Base-by-base conservation (phyloP, 768 basidiomycete species). In the Trametes villosa region DNA sequence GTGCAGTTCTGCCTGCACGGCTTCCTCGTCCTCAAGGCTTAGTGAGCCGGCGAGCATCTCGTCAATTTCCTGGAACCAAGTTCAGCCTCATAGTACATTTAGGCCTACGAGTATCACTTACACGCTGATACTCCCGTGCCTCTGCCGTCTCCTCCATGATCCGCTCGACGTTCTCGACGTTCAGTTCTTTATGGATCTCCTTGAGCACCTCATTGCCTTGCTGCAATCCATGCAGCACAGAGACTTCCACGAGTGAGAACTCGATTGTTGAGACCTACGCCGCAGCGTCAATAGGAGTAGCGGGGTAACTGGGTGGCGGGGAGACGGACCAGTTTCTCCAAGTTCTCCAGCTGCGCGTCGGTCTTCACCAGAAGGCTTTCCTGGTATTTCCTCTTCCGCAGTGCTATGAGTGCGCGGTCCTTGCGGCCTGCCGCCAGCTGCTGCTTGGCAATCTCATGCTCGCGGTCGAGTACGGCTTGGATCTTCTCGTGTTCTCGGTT, bases 101-200 rank as follows among this genome's bases (percentile, higher is more conserved):
- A 29, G 15, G 47, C 38, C 13, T 9, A 44, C 20, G 24, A 20
- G n/a, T 65, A 47, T 15, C 13, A 73, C 83, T 40, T 62, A 94
- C 96, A 71, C 81, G 79, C 70, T 99, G 94, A 73, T 98, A 98
- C 62, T 88, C 94, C 65, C 91, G 83, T 13, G 94, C 97, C 70
- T 98, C 96, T 4, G 85, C 84, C 0, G 96, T 97, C 75, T 97
- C 93, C 65, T 90, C 93, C 78, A 99, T 81, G 52, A 98, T 77
- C 70, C 86, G 91, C 81, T 98, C 96, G n/a, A 98, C 96, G 60
- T 80, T 87, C 73, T 97, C 94, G 9, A 94, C 68, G 66, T 87
- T 93, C 86, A 99, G 87, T 74, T 98, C 94, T 67, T 88, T 88
- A 74, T 99, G 95, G 17, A 99, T 90, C 75, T 97, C 87, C 73